Evolutionary conservation across 768 basidiomycete species (phyloP), one percentile per base, ranked within the genome.

Genomic region (Lactifluus echinatus): DNA sequence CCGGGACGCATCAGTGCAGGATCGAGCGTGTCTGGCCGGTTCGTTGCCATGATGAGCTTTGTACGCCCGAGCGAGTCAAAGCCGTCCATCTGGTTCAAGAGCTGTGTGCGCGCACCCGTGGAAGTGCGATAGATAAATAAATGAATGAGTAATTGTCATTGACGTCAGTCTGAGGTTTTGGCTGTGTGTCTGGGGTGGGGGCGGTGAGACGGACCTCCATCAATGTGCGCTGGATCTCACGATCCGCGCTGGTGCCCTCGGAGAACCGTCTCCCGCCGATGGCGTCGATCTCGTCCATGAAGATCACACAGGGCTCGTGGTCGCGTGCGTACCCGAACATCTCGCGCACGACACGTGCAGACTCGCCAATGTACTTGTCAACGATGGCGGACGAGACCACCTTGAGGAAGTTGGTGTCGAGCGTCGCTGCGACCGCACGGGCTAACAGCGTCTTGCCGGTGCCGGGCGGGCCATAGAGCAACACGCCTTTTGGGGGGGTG

Each of bases 21-120:
- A 72, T 98, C 96, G 33, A 97, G 82, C 2, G 94, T 98, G 70
- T 99, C 96, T 0, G 96, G 96, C 67, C 96, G 80, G 76, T 98
- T 99, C 24, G 96, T 99, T n/a, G 96, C 96, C 92, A 98, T 97
- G 70, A 99, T 99, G 52, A 98, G 81, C 72, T 98, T 98, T 33
- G 94, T 97, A 63, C 77, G 78, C 44, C 96, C 96, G 28, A 99
- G 77, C 15, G 95, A 93, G 72, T 98, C 96, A 74, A 99, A 99
- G 23, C 96, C 96, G 69, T 99, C 96, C 93, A 99, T 96, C 73
- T 98, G 95, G 68, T 98, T 98, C 31, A 99, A 80, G 24, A 99
- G 77, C 93, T 95, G 65, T 15, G 24, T 40, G 24, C 17, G 49
- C 48, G 46, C 36, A 19, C 15, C 19, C 8, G 15, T 15, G 34